Conservation (phyloP, 352 stramenopile species). For the Peronospora destructor region DNA sequence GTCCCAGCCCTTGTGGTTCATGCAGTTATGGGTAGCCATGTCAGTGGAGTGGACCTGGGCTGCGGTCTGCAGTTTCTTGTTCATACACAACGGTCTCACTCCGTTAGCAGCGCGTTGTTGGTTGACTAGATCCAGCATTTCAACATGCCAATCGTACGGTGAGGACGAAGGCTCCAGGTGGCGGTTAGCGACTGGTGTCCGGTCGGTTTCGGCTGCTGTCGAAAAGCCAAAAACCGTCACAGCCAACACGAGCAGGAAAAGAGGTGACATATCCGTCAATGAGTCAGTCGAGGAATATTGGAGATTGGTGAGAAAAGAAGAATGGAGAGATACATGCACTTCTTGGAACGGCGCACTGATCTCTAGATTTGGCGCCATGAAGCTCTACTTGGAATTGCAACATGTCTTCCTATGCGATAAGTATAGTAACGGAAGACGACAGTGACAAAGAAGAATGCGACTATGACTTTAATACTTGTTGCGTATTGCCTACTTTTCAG, state of each 20-base stretch:
- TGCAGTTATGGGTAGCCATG: slow-evolving; percentile 41
- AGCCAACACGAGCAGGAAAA: slow-evolving; percentile 7
- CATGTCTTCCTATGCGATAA: too few species aligned
- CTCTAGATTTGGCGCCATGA: too few species aligned
- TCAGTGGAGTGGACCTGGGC: slow-evolving; percentile 33
- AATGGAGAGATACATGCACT: slow-evolving; percentile 7
- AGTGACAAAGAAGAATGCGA: too few species aligned
- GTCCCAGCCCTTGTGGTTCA: slow-evolving; percentile 43
- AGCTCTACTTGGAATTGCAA: too few species aligned
- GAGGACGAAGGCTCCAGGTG: slow-evolving; percentile 19
- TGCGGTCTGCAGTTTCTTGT: slow-evolving; percentile 27
- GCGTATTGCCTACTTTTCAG: too few species aligned
- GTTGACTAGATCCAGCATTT: slow-evolving; percentile 49
- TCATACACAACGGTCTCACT: slow-evolving; percentile 34
- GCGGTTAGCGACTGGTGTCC: neutral
- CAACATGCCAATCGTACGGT: slow-evolving; percentile 17
- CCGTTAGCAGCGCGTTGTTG: slow-evolving; percentile 32
- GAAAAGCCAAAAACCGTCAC: slow-evolving; percentile 10
- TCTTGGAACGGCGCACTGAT: too few species aligned
- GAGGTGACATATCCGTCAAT: slow-evolving; percentile 9
- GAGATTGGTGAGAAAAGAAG: slow-evolving; percentile 12
- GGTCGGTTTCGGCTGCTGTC: slow-evolving; percentile 2
- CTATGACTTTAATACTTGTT: too few species aligned
- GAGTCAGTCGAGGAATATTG: neutral
- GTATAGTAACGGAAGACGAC: too few species aligned